A percentile compares a stretch with the other conserved stretches of the same genome.
These are phyloP conservation scores for Leccinum boreale DNA, from an alignment of 768 basidiomycete species.

Conservation along the genomic window DNA sequence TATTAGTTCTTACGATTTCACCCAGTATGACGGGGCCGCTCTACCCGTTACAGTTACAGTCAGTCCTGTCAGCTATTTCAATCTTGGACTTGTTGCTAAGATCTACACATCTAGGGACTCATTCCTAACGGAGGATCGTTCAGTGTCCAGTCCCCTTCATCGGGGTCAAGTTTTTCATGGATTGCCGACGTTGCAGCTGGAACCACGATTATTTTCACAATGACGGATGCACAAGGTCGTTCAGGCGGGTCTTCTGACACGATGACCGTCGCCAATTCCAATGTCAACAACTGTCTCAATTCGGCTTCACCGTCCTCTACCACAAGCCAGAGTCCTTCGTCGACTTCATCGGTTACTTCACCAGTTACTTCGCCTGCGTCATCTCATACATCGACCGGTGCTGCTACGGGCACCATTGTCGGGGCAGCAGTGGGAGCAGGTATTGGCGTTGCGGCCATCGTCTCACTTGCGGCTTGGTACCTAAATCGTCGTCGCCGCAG, in stretches of 20 bases:
- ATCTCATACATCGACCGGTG: slow-evolving; percentile 19
- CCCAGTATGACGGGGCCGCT: slow-evolving; percentile 40
- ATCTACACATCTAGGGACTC: slow-evolving; percentile 40
- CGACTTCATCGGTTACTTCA: slow-evolving; percentile 14
- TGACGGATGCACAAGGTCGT: slow-evolving; percentile 48
- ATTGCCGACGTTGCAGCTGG: slow-evolving; percentile 52
- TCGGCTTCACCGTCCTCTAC: slow-evolving; percentile 52
- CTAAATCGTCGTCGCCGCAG: slow-evolving; percentile 31
- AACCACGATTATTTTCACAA: slow-evolving; percentile 54
- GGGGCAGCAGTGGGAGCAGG: slow-evolving; percentile 49
- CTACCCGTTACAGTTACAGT: slow-evolving; percentile 58
- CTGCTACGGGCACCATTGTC: slow-evolving; percentile 46
- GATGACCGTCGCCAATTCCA: slow-evolving; percentile 44
- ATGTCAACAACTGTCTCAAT: slow-evolving; percentile 51
- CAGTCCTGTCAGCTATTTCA: slow-evolving; percentile 15
- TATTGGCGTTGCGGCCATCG: slow-evolving; percentile 48
- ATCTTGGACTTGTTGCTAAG: background rate
- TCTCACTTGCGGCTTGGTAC: slow-evolving; percentile 52
- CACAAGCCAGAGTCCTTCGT: slow-evolving; percentile 21
- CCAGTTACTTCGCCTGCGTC: slow-evolving; percentile 17
- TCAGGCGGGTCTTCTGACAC: slow-evolving; percentile 62
- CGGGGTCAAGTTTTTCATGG: slow-evolving; percentile 48
- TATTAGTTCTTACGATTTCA: slow-evolving; percentile 46
- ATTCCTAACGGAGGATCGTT: slow-evolving; percentile 61
- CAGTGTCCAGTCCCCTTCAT: slow-evolving; percentile 38